Conservation (phyloP, 768 basidiomycete species). For the Xanthoconium stramineum region DNA sequence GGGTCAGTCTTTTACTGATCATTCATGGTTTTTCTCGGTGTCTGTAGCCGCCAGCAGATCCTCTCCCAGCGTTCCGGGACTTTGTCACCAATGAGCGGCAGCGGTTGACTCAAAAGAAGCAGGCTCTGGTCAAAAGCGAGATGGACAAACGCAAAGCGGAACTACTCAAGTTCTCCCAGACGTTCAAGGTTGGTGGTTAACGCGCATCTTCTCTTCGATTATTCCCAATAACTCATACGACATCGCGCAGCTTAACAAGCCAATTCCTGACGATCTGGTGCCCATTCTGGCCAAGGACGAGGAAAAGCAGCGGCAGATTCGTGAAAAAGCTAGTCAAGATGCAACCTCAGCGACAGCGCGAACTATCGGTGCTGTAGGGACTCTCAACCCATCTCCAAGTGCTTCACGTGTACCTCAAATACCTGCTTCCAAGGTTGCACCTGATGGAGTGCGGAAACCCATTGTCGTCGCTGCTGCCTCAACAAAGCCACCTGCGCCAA, state of each 20-base stretch:
- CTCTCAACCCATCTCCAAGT: constrained; percentile 42
- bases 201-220: background rate
- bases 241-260: constrained; percentile 73
- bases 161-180: constrained; percentile 87
- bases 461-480: constrained; percentile 20
- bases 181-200: constrained; percentile 76
- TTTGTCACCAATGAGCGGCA: constrained; percentile 93
- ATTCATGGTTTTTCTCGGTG: background rate
- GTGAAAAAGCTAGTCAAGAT: constrained; percentile 70
- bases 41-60: constrained; percentile 63
- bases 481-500: constrained; percentile 30
- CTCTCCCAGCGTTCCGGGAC: constrained; percentile 82
- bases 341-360: constrained; percentile 66
- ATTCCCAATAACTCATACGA: background rate
- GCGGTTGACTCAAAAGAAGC: constrained; percentile 85
- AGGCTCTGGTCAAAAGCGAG: constrained; percentile 84
- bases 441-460: constrained; percentile 30
- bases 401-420: constrained; percentile 41
- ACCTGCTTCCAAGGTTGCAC: constrained; percentile 29
- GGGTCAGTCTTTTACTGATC: constrained; percentile 6
- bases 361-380: constrained; percentile 54
- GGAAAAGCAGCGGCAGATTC: constrained; percentile 81
- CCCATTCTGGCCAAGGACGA: constrained; percentile 92
- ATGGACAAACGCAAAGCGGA: constrained; percentile 95
- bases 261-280: constrained; percentile 92